Percentiles rank a stretch among this genome's conserved stretches.
phyloP scores from a whole-genome alignment of 2,329 filamentous ascomycete genomes.

The Thelonectria olida region DNA sequence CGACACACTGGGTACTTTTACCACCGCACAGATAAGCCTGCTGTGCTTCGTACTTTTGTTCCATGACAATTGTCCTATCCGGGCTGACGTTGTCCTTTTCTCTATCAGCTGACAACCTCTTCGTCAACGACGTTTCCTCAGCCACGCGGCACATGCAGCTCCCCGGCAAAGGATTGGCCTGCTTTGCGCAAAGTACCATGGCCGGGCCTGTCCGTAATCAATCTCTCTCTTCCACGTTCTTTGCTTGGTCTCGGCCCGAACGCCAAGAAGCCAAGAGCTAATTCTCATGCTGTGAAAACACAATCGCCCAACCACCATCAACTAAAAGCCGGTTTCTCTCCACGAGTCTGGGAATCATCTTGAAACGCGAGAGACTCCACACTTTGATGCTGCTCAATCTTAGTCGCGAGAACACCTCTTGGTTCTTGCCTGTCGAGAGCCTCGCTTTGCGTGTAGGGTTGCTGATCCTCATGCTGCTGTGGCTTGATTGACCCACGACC shows the following conservation, averaged over 20 bases:
- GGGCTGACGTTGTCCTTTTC: no score
- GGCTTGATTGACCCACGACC: background rate
- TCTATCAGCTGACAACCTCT: slow-evolving; percentile 18
- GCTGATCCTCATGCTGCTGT: background rate
- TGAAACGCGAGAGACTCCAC: slow-evolving; percentile 32
- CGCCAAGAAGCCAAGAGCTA: slow-evolving; percentile 13
- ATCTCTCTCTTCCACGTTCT: background rate
- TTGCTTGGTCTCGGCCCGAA: slow-evolving; percentile 8
- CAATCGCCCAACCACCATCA: background rate
- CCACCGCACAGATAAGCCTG: background rate
- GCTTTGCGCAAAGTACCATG: background rate
- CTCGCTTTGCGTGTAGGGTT: background rate
- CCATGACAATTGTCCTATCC: slow-evolving; percentile 9
- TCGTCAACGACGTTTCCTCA: background rate
- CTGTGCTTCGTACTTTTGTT: background rate
- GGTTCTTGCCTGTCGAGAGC: slow-evolving; percentile 10
- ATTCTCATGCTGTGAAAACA: slow-evolving; percentile 10
- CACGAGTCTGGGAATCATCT: slow-evolving; percentile 1
- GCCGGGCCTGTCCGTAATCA: background rate
- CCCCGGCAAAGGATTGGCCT: slow-evolving; percentile 2
- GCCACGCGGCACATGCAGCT: slow-evolving; percentile 4
- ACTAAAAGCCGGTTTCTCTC: background rate
- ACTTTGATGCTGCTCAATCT: slow-evolving; percentile 30
- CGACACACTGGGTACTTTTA: slow-evolving; percentile 2
- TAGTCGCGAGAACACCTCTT: slow-evolving; percentile 20